Evolutionary conservation across 306 rosid genomes (phyloP).

Genomic region (Dalbergia cochinchinensis): DNA sequence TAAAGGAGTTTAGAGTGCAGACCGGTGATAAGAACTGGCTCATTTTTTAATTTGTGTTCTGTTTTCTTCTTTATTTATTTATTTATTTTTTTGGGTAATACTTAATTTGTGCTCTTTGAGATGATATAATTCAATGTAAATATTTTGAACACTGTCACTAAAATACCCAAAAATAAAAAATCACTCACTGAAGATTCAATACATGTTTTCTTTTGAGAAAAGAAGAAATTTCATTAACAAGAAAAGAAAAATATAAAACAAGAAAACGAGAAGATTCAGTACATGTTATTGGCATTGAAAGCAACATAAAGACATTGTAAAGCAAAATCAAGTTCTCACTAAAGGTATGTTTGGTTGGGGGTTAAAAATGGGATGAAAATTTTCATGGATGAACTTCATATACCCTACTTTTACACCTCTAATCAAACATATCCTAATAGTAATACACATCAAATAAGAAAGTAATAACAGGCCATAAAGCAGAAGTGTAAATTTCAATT

Average conservation of each 20-base stretch:
- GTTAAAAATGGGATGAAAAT: too few relatives aligned
- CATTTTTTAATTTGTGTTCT: too few relatives aligned
- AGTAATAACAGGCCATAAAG: slow-evolving; percentile 4
- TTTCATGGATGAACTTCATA: too few relatives aligned
- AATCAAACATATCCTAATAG: too few relatives aligned
- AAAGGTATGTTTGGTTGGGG: too few relatives aligned
- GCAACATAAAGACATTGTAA: background rate
- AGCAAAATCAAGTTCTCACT: slow-evolving; percentile 9
- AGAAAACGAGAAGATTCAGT: too few relatives aligned
- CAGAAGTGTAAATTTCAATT: slow-evolving; percentile 17
- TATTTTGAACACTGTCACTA: background rate
- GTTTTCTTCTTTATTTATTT: too few relatives aligned
- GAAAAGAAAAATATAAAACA: too few relatives aligned
- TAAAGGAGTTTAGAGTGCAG: background rate
- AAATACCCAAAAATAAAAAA: background rate
- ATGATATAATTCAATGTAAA: slow-evolving; percentile 6
- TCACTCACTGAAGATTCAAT: background rate
- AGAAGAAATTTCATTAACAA: too few relatives aligned
- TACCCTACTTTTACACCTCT: too few relatives aligned
- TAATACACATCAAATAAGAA: slow-evolving; percentile 29
- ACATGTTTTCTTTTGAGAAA: background rate
- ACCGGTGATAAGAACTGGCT: background rate
- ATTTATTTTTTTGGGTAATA: too few relatives aligned
- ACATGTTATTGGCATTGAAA: background rate
- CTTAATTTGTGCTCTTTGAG: slow-evolving; percentile 3